phyloP scores from a whole-genome alignment of 2,329 filamentous ascomycete genomes.

The Rhinocladiella similis region DNA sequence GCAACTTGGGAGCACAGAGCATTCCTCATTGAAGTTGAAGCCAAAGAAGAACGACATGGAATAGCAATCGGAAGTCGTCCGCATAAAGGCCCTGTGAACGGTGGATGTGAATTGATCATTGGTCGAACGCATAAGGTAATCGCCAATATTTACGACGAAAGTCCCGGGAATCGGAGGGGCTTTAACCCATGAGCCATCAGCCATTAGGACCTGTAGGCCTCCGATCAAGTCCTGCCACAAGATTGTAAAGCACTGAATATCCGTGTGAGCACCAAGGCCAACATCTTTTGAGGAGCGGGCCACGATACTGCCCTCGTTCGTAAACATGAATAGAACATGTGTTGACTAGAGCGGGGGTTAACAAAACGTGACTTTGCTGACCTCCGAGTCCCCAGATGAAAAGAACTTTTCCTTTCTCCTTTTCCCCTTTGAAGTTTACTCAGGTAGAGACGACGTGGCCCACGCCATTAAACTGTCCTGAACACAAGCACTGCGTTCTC shows the following conservation, averaged over 20 bases:
- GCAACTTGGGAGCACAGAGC: no score
- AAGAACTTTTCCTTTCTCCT: no score
- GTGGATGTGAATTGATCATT: constrained; percentile 53
- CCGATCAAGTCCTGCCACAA: constrained; percentile 56
- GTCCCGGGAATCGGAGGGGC: constrained; percentile 43
- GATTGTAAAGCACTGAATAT: constrained; percentile 55
- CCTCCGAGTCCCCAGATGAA: no score
- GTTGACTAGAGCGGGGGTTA: no score
- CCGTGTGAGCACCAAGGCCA: constrained; percentile 50
- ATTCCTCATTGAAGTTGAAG: constrained; percentile 34
- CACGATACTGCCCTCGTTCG: no score
- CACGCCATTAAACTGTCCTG: no score
- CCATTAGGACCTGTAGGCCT: constrained; percentile 50
- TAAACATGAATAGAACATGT: no score
- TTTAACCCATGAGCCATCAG: constrained; percentile 42
- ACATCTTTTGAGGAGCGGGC: constrained; percentile 30
- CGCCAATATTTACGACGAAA: constrained; percentile 52
- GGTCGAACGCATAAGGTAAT: constrained; percentile 51
- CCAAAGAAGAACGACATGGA: constrained; percentile 8
- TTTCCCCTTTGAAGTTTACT: no score
- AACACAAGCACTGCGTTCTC: no score
- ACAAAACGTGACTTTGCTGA: no score
- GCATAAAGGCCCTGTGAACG: constrained; percentile 53
- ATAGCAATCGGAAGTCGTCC: constrained; percentile 16
- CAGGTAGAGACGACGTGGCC: no score